Evolutionary conservation across 805 yeast species (phyloP).

Genomic region (Myxozyma udenii): DNA sequence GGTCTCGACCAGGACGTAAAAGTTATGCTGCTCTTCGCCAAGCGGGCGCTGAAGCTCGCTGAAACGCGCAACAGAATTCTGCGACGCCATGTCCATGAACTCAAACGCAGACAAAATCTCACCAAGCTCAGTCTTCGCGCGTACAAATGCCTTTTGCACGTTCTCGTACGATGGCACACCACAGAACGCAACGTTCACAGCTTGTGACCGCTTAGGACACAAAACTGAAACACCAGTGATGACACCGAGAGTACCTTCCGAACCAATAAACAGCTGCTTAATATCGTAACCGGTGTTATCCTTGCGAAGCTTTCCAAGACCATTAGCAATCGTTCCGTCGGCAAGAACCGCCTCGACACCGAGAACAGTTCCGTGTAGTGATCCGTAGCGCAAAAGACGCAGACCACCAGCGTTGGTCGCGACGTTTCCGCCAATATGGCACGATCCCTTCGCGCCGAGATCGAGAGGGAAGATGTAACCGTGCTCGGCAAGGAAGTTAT

Average conservation of each 20-base stretch:
- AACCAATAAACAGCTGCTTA: slow-evolving; percentile 88
- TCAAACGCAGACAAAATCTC: slow-evolving; percentile 92
- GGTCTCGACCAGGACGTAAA: slow-evolving; percentile 88
- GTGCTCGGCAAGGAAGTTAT: slow-evolving; percentile 67
- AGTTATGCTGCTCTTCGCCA: slow-evolving; percentile 60
- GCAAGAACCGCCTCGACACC: slow-evolving; percentile 93
- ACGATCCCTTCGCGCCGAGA: slow-evolving; percentile 94
- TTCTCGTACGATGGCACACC: slow-evolving; percentile 77
- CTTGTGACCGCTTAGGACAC: slow-evolving; percentile 84
- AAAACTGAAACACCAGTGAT: slow-evolving; percentile 86
- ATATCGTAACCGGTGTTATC: slow-evolving; percentile 94
- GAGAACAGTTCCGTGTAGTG: slow-evolving; percentile 84
- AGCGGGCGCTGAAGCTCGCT: slow-evolving; percentile 67
- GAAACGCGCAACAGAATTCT: slow-evolving; percentile 55
- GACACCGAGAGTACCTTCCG: slow-evolving; percentile 89
- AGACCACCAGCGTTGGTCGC: slow-evolving; percentile 97
- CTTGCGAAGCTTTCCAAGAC: slow-evolving; percentile 82
- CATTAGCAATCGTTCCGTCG: slow-evolving; percentile 75
- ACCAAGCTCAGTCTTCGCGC: slow-evolving; percentile 72
- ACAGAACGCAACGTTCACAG: slow-evolving; percentile 82
- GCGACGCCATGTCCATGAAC: slow-evolving; percentile 82
- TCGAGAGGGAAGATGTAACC: slow-evolving; percentile 92
- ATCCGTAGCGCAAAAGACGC: slow-evolving; percentile 81
- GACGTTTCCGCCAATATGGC: slow-evolving; percentile 91
- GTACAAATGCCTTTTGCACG: slow-evolving; percentile 77